These are phyloP conservation scores for Nemania sp. DNA, from an alignment of 2,329 filamentous ascomycete species.

Conservation along the genomic window DNA sequence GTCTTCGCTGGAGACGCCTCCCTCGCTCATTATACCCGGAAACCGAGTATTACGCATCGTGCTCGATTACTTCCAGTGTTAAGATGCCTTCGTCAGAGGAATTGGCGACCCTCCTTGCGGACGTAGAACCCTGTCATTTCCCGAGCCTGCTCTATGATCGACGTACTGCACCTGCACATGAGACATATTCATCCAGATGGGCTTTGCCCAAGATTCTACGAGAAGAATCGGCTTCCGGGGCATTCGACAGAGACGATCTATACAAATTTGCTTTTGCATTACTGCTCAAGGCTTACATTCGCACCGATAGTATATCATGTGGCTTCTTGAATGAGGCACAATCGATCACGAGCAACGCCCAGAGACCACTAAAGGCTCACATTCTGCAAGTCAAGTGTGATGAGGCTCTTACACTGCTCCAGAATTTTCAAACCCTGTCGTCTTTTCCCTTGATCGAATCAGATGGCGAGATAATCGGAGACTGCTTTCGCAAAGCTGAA, in stretches of 20 bases:
- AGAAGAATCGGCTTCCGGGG: not conserved
- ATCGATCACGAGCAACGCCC: not conserved
- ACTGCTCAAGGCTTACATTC: conserved; percentile 7
- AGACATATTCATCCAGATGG: not conserved
- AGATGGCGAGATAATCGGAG: not conserved
- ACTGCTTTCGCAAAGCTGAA: not conserved
- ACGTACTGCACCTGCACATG: not conserved
- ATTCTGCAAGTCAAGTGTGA: not conserved
- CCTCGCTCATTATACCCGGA: no score
- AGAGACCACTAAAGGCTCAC: not conserved
- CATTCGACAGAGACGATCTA: not conserved
- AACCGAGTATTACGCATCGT: no score
- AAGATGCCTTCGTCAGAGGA: not conserved
- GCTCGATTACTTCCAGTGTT: not conserved
- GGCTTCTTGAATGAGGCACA: conserved; percentile 6
- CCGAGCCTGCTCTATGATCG: conserved; percentile 6
- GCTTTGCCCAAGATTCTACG: not conserved
- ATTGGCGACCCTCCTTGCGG: conserved; percentile 1
- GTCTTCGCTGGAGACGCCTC: no score
- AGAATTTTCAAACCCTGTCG: conserved; percentile 1
- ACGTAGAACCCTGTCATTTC: conserved; percentile 2
- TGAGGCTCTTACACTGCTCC: not conserved
- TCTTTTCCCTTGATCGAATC: not conserved
- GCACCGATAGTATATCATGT: not conserved
- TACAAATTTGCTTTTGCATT: conserved; percentile 1